A percentile compares a stretch with the other conserved stretches of the same genome.
Conservation (phyloP, 2,329 filamentous ascomycete species). For the Colletotrichum sp. region DNA sequence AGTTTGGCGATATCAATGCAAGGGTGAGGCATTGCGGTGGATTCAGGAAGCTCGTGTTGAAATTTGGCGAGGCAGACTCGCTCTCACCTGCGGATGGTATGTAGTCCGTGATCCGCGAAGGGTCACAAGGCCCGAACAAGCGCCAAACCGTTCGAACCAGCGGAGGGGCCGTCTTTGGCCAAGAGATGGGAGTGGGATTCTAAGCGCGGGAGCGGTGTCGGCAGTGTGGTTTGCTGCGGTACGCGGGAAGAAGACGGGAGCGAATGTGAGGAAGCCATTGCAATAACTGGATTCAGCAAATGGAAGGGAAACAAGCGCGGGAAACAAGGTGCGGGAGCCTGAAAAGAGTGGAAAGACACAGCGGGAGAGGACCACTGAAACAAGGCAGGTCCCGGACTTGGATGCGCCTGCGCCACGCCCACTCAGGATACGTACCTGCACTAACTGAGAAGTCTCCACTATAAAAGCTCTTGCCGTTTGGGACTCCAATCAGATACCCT, state of each 20-base stretch:
- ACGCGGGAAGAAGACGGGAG: neutral
- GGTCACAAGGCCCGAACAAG: neutral
- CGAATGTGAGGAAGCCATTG: neutral
- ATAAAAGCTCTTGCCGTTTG: neutral
- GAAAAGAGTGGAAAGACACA: neutral
- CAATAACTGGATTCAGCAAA: neutral
- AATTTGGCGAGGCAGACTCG: constrained; percentile 12
- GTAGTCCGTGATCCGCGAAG: neutral
- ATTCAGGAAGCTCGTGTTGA: neutral
- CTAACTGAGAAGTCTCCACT: neutral
- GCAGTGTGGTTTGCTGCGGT: constrained; percentile 14
- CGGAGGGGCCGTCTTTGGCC: neutral
- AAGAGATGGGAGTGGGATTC: neutral
- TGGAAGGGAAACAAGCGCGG: neutral
- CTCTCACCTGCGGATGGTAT: neutral
- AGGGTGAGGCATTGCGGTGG: neutral
- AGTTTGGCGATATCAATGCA: neutral
- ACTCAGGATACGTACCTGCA: neutral
- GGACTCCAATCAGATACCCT: neutral
- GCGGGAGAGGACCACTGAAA: neutral
- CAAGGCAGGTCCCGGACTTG: neutral
- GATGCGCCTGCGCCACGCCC: constrained; percentile 3
- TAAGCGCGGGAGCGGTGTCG: neutral
- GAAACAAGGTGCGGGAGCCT: neutral
- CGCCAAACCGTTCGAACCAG: neutral